Conservation (phyloP, 2,329 filamentous ascomycete genomes). For the Leptodontidium sp. region DNA sequence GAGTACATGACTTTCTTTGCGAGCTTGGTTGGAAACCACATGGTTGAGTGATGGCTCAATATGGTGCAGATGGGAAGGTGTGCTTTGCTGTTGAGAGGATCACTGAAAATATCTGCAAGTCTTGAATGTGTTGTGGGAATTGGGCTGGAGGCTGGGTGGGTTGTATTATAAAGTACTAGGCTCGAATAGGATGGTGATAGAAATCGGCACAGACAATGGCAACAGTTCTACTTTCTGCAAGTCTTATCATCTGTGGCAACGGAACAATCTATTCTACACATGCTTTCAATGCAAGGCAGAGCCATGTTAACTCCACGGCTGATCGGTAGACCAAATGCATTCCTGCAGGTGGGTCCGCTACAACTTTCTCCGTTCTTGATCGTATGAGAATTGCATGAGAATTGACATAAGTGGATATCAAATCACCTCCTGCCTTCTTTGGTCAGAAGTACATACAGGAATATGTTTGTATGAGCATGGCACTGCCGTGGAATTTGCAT, state of each 20-base stretch:
- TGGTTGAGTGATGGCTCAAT: not conserved
- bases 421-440: conserved; percentile 1
- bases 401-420: not conserved
- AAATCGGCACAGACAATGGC: too few species aligned
- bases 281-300: not conserved
- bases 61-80: not conserved
- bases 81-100: not conserved
- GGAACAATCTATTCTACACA: not conserved
- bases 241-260: not conserved
- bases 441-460: too few species aligned
- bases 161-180: not conserved
- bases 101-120: not conserved
- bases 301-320: not conserved
- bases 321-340: conserved; percentile 1
- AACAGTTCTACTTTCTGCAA: not conserved
- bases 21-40: not conserved
- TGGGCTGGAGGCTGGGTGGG: not conserved
- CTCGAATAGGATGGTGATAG: not conserved
- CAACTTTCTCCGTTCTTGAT: not conserved
- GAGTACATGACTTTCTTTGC: not conserved
- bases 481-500: not conserved
- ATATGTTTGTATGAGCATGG: too few species aligned
- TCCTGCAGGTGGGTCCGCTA: not conserved
- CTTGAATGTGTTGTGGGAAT: not conserved
- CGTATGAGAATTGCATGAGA: not conserved